Base-by-base conservation (phyloP, 306 rosid species). In the Rosa multiflora region DNA sequence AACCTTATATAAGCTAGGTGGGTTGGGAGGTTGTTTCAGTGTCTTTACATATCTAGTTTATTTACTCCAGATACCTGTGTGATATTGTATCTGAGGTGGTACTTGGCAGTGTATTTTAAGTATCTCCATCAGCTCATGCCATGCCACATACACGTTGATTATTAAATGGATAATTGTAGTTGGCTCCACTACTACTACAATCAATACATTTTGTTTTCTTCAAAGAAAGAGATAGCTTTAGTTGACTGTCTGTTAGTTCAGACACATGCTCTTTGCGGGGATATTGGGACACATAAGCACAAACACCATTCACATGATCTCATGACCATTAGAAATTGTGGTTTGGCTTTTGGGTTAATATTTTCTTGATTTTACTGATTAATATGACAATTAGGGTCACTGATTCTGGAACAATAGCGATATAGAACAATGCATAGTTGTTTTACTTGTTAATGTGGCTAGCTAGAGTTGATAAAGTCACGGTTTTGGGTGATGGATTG, bases 111-210 rank as follows among this genome's bases (percentile, higher is more conserved):
- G n/a, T n/a, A n/a, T n/a, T n/a, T n/a, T n/a, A n/a, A n/a, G n/a
- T n/a, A n/a, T n/a, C n/a, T n/a, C n/a, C n/a, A n/a, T n/a, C n/a
- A n/a, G n/a, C n/a, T n/a, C n/a, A n/a, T n/a, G n/a, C n/a, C n/a
- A n/a, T n/a, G n/a, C n/a, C n/a, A n/a, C n/a, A 58, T 79, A 58
- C 63, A 40, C 52, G 48, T 72, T 79, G 18, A 47, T 69, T 79
- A 37, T 21, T 56, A n/a, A 61, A 71, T 64, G 10, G 37, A 32
- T 62, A 48, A 13, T 55, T 37, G 43, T 67, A 35, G 71, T 47
- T 10, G 48, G 21, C 52, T 43, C 58, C 32, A 14, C 11, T 43
- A 15, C 43, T 43, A 59, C 40, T 59, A n/a, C 58, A 15, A 59
- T 42, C 12, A 23, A 13, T 40, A 43, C 47, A 40, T 56, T 37